Evolutionary conservation across 139 green algal genomes (phyloP).

Genomic region (Spirogloea muscicola): DNA sequence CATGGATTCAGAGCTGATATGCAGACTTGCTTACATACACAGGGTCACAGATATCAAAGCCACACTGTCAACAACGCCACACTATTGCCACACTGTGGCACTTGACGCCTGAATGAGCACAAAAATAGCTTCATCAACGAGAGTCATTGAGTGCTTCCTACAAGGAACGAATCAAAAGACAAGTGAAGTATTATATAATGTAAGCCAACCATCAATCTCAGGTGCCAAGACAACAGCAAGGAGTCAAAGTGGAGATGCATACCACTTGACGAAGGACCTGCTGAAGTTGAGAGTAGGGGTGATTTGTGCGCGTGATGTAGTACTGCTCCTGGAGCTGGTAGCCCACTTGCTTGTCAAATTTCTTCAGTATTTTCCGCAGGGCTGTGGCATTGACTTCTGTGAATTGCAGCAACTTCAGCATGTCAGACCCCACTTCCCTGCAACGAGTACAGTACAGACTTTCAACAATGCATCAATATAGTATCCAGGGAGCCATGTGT

Average conservation of each 20-base stretch:
- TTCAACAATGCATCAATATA: neutral
- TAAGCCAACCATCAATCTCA: neutral
- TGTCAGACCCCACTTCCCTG: constrained; percentile 30
- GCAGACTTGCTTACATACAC: no score
- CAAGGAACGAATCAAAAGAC: neutral
- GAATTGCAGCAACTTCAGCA: constrained; percentile 42
- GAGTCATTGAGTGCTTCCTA: neutral
- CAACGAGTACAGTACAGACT: constrained; percentile 14
- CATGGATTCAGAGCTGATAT: no score
- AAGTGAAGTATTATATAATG: neutral
- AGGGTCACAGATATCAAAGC: no score
- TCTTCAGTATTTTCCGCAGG: constrained; percentile 50
- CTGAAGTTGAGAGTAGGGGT: constrained; percentile 45
- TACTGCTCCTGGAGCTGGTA: constrained; percentile 19
- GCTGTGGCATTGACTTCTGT: constrained; percentile 45
- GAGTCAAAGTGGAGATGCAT: neutral
- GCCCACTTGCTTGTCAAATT: constrained; percentile 44
- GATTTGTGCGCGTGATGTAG: constrained; percentile 13
- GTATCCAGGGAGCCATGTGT: neutral
- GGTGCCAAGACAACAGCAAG: neutral
- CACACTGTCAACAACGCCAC: neutral
- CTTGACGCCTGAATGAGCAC: neutral
- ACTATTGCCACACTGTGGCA: neutral
- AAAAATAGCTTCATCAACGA: neutral
- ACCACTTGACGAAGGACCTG: constrained; percentile 43